These are phyloP conservation scores for Galerina marginata DNA, from an alignment of 768 basidiomycete species.

Conservation along the genomic window DNA sequence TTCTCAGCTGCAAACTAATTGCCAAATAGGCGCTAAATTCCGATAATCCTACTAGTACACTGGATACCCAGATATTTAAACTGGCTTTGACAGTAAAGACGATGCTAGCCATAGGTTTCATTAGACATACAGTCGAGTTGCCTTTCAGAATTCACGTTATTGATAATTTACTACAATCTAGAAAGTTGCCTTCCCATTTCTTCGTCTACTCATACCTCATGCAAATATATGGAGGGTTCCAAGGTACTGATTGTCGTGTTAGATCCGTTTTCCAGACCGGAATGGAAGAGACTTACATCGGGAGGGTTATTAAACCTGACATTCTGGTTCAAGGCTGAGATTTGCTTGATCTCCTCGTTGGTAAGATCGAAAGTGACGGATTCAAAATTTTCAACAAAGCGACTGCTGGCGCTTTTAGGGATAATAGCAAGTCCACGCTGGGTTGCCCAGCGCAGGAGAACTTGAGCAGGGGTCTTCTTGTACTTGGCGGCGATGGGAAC, in stretches of 20 bases:
- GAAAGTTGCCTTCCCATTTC: not conserved
- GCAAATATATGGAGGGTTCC: constrained; percentile 33
- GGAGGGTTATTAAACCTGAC: constrained; percentile 37
- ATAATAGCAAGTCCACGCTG: constrained; percentile 77
- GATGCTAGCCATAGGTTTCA: too few species aligned
- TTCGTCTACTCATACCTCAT: not conserved
- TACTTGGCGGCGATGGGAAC: constrained; percentile 51
- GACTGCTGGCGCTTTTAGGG: constrained; percentile 65
- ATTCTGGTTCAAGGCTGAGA: constrained; percentile 61
- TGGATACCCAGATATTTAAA: too few species aligned
- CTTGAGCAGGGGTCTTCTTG: constrained; percentile 66
- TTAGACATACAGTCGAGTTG: not conserved
- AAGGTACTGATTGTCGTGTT: constrained; percentile 26
- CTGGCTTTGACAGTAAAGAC: too few species aligned
- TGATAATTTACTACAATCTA: constrained; percentile 1
- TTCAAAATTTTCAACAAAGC: constrained; percentile 57
- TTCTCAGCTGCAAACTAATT: too few species aligned
- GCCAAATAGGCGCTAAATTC: too few species aligned
- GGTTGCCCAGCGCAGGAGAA: constrained; percentile 80
- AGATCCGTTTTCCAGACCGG: not conserved
- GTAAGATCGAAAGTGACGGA: constrained; percentile 51
- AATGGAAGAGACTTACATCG: constrained; percentile 23
- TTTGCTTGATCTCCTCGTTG: constrained; percentile 58
- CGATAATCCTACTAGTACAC: too few species aligned
- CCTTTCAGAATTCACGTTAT: not conserved